Conservation (phyloP, 108 stramenopile species). For the Nitzschia putrida region DNA sequence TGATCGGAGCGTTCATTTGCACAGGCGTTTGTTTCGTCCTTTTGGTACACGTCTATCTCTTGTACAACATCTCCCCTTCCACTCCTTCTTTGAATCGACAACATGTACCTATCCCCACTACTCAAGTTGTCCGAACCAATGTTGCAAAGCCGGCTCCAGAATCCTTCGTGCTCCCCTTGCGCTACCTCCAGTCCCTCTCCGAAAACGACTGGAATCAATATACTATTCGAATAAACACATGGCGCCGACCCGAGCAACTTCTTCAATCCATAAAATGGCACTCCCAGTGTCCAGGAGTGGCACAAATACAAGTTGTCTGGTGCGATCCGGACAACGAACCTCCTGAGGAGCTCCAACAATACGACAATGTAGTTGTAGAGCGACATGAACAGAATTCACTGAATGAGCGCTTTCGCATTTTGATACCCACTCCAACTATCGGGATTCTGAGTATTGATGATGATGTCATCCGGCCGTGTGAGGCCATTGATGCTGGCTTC, state of each 20-base stretch:
- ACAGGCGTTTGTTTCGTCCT: constrained; percentile 6
- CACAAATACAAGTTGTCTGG: constrained; percentile 78
- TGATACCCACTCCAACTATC: constrained; percentile 57
- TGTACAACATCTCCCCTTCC: background rate
- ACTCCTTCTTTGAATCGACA: background rate
- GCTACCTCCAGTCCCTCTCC: constrained; percentile 9
- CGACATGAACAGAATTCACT: constrained; percentile 66
- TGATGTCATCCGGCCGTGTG: constrained; percentile 81
- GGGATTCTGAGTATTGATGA: constrained; percentile 84
- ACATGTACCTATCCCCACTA: background rate
- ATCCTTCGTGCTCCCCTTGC: background rate
- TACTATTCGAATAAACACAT: constrained; percentile 80
- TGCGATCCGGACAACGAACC: constrained; percentile 53
- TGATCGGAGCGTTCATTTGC: constrained; percentile 1
- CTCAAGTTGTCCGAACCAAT: constrained; percentile 32
- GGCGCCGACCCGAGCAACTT: constrained; percentile 67
- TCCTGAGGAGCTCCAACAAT: constrained; percentile 24
- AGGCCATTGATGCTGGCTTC: constrained; percentile 82
- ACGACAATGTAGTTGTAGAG: constrained; percentile 62
- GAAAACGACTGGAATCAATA: constrained; percentile 53
- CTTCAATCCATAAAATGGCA: constrained; percentile 54
- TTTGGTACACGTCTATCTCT: constrained; percentile 16
- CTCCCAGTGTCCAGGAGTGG: constrained; percentile 56
- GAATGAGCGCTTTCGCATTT: constrained; percentile 78
- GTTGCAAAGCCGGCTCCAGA: constrained; percentile 35